These are phyloP conservation scores for Solanum hybrid DNA, from an alignment of 305 asterid species.

Conservation along the genomic window DNA sequence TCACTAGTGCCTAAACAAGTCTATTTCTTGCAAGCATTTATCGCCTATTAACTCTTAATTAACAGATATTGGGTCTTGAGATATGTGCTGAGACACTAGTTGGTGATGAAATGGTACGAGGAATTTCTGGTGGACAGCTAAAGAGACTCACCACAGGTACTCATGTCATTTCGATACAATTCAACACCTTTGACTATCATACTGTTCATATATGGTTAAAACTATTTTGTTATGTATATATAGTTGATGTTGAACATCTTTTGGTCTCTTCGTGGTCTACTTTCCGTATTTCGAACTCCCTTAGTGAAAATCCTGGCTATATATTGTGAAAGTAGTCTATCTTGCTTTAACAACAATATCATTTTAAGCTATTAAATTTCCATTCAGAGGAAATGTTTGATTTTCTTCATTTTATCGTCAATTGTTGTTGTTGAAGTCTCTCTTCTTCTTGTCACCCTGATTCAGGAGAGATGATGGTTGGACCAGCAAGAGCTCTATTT, in stretches of 20 bases:
- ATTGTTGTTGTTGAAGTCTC: not conserved
- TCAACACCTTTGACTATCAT: not conserved
- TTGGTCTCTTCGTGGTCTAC: not conserved
- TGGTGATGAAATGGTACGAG: slow-evolving; percentile 85
- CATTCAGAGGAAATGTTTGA: not conserved
- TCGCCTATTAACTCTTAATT: not conserved
- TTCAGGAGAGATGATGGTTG: slow-evolving; percentile 81
- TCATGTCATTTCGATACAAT: not conserved
- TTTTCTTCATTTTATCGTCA: not conserved
- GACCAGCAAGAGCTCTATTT: slow-evolving; percentile 66
- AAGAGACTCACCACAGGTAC: slow-evolving; percentile 86
- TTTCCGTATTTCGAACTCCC: not conserved
- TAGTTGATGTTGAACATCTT: not conserved
- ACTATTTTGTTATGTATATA: not conserved
- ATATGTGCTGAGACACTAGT: slow-evolving; percentile 80
- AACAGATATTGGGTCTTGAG: slow-evolving; percentile 88
- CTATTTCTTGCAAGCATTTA: not conserved
- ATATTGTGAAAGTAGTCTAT: not conserved
- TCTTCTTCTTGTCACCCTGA: not conserved
- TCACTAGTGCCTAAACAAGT: not conserved
- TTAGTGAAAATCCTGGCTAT: not conserved
- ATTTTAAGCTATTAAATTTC: not conserved
- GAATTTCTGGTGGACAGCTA: slow-evolving; percentile 92
- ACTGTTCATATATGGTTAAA: not conserved
- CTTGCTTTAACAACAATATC: not conserved